Percentiles rank a stretch among this genome's conserved stretches.
These are phyloP conservation scores for Daldinia childiae DNA, from an alignment of 495 filamentous ascomycete genomes.

Conservation along the genomic window DNA sequence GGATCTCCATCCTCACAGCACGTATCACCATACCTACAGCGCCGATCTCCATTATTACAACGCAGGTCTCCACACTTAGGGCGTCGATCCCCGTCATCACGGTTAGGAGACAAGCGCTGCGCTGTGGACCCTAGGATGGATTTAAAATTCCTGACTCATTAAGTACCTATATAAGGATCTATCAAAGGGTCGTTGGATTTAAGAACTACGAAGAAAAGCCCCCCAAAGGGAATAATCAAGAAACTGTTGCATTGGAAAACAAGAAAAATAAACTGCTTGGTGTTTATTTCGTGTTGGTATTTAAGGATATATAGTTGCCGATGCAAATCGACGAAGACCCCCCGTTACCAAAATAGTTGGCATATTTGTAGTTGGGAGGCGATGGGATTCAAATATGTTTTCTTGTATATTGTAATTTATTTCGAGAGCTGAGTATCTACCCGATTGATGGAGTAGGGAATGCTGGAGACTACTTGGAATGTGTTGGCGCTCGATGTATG, in stretches of 20 bases:
- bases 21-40: background rate
- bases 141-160: background rate
- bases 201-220: background rate
- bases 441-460: background rate
- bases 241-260: background rate
- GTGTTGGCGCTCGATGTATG: background rate
- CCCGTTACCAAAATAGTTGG: background rate
- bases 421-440: background rate
- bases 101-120: background rate
- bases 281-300: background rate
- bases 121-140: background rate
- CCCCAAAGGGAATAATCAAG: background rate
- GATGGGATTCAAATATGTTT: background rate
- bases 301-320: background rate
- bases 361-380: background rate
- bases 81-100: background rate
- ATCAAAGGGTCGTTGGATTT: background rate
- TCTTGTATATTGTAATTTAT: background rate
- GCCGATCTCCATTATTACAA: background rate
- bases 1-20: background rate
- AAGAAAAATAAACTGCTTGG: background rate
- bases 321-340: background rate
- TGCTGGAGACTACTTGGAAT: background rate
- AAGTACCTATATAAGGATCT: background rate
- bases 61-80: background rate